A percentile compares a stretch with the other conserved stretches of the same genome.
phyloP scores from a whole-genome alignment of 2,329 filamentous ascomycete genomes.

The Claviceps sp. region DNA sequence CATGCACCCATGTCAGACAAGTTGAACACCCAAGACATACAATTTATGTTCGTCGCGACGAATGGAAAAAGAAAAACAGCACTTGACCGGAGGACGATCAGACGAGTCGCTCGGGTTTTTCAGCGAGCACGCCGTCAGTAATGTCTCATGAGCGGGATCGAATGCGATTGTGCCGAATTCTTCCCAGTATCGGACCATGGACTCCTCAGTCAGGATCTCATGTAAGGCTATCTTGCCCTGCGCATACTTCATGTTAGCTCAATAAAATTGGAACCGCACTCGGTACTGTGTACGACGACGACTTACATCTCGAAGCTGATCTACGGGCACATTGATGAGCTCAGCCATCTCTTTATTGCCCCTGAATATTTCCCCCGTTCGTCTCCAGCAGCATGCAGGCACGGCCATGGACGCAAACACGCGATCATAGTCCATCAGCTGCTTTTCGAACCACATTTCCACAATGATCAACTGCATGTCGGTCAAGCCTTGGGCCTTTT shows the following conservation, averaged over 20 bases:
- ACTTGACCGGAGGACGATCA: slow-evolving; percentile 64
- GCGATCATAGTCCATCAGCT: slow-evolving; percentile 93
- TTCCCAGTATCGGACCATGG: slow-evolving; percentile 95
- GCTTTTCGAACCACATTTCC: slow-evolving; percentile 98
- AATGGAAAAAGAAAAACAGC: slow-evolving; percentile 97
- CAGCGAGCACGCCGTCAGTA: slow-evolving; percentile 83
- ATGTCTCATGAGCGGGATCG: slow-evolving; percentile 83
- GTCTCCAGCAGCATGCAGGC: slow-evolving; percentile 90
- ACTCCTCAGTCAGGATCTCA: slow-evolving; percentile 90
- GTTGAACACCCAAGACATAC: slow-evolving; percentile 41
- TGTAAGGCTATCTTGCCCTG: slow-evolving; percentile 91
- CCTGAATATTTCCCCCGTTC: slow-evolving; percentile 92
- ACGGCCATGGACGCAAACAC: slow-evolving; percentile 99
- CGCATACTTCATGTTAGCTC: neutral
- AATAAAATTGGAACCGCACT: neutral
- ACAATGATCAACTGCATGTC: slow-evolving; percentile 91
- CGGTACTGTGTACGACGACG: neutral
- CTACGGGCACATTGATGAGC: slow-evolving; percentile 83
- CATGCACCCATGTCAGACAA: neutral
- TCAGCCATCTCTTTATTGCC: slow-evolving; percentile 99
- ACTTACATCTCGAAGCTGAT: slow-evolving; percentile 76
- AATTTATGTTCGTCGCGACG: slow-evolving; percentile 90
- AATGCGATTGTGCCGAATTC: slow-evolving; percentile 98
- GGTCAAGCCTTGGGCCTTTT: slow-evolving; percentile 82
- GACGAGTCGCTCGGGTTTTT: slow-evolving; percentile 65